phyloP scores from a whole-genome alignment of 768 basidiomycete species.

The Amanita molliuscula region DNA sequence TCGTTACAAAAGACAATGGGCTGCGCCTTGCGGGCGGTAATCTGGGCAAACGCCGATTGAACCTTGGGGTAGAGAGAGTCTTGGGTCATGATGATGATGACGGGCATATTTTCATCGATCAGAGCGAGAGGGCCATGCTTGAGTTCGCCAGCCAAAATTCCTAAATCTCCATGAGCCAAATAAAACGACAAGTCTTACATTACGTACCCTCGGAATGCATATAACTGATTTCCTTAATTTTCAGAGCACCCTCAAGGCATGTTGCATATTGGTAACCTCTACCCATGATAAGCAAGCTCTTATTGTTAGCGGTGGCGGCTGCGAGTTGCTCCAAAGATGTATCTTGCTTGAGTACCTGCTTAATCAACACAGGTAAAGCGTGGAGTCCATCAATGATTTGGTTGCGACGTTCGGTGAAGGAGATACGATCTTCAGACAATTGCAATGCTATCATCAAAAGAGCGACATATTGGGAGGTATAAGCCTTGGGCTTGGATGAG shows the following conservation, averaged over 20 bases:
- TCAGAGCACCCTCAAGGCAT: conserved; percentile 94
- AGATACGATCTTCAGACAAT: conserved; percentile 94
- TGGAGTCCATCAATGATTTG: conserved; percentile 92
- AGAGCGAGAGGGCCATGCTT: conserved; percentile 98
- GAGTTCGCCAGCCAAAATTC: conserved; percentile 95
- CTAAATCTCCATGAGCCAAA: conserved; percentile 20
- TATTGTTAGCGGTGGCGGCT: conserved; percentile 67
- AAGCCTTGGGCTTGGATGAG: conserved; percentile 48
- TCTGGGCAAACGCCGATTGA: conserved; percentile 91
- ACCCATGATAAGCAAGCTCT: conserved; percentile 92
- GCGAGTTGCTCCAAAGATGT: conserved; percentile 71
- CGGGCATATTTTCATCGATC: conserved; percentile 97
- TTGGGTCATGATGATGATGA: conserved; percentile 99
- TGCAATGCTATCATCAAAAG: conserved; percentile 98
- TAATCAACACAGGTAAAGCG: conserved; percentile 83
- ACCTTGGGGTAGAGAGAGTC: conserved; percentile 99
- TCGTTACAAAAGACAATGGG: conserved; percentile 95
- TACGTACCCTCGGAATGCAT: conserved; percentile 66
- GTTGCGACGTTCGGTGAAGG: conserved; percentile 80
- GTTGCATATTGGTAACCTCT: conserved; percentile 97
- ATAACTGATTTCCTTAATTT: conserved; percentile 99
- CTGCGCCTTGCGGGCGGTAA: conserved; percentile 94
- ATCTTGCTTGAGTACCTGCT: conserved; percentile 77
- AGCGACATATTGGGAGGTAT: conserved; percentile 98
- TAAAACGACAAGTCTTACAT: background rate